Evolutionary conservation across 2,329 filamentous ascomycete species (phyloP), one percentile per base, ranked within the genome.

Genomic region (Beauveria rudraprayagi): DNA sequence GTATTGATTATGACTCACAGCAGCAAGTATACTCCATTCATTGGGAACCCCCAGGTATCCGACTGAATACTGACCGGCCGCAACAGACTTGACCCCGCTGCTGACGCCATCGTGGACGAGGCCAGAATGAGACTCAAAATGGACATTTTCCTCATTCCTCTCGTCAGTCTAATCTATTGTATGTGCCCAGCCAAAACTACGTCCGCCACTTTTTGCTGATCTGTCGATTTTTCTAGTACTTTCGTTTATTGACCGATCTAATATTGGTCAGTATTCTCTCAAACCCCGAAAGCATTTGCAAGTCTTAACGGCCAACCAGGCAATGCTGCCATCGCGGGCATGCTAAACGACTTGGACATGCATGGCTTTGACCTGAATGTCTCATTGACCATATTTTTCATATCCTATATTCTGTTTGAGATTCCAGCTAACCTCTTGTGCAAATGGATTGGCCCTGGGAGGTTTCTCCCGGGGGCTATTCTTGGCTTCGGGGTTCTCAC

Each of bases 381-480:
- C 16, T 75, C 87, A 0, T 75, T 89, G 1, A 84, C 83, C 5
- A 68, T 83, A 56, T 88, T 88, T 69, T 88, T 86, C 68, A 77
- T 88, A 66, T 80, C 80, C 1, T 89, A 88, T 69, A 87, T 88
- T 61, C 28, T 87, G 30, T 86, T 86, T 63, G 81, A 87, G 66
- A 86, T 89, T 22, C 85, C 86, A 0, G 78, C 76, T 41, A 88
- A 83, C 62, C 79, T 87, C 62, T 70, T 75, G 11, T 88, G 85
- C 75, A 89, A 88, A 68, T 83, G 76, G 72, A 73, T 88, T 6
- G 85, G 85, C 0, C 86, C 86, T 0, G 84, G 84, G 14, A 87
- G 82, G 82, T 88, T 84, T 66, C 80, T 88, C 17, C 85, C 86
- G 0, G 68, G 72, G 1, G 81, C 79, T 11, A 81, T 82, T 0